These are phyloP conservation scores for Cyclotella atomus DNA, from an alignment of 108 stramenopile species.

Conservation along the genomic window DNA sequence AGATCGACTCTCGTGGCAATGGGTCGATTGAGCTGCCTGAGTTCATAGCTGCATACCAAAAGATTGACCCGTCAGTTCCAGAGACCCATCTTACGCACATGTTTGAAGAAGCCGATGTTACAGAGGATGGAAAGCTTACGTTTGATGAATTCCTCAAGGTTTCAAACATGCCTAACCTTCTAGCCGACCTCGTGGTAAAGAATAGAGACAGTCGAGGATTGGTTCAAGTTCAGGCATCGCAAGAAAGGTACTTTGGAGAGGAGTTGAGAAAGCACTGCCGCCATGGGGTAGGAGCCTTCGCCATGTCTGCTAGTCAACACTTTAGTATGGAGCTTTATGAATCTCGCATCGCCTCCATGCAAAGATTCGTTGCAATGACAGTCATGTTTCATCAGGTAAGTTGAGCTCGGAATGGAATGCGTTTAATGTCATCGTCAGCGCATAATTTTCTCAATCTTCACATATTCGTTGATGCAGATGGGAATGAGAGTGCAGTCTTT, in stretches of 20 bases:
- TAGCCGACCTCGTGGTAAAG: slow-evolving; percentile 39
- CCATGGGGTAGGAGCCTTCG: slow-evolving; percentile 35
- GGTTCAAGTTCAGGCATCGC: slow-evolving; percentile 42
- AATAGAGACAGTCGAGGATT: slow-evolving; percentile 44
- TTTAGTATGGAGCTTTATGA: slow-evolving; percentile 63
- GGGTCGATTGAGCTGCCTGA: slow-evolving; percentile 35
- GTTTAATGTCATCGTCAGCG: neutral
- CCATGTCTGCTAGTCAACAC: slow-evolving; percentile 43
- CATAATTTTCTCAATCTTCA: neutral
- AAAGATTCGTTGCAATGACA: slow-evolving; percentile 58
- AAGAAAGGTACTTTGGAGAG: slow-evolving; percentile 54
- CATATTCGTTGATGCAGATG: slow-evolving; percentile 26
- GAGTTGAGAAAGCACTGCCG: slow-evolving; percentile 29
- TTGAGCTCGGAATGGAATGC: no score
- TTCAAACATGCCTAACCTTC: slow-evolving; percentile 39
- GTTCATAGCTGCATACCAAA: slow-evolving; percentile 52
- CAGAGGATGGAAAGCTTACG: slow-evolving; percentile 41
- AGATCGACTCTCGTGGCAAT: slow-evolving; percentile 42
- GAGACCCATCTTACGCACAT: slow-evolving; percentile 26
- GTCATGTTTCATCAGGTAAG: slow-evolving; percentile 61
- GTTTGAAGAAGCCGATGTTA: slow-evolving; percentile 54
- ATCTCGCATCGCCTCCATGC: slow-evolving; percentile 55
- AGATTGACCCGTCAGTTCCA: slow-evolving; percentile 31
- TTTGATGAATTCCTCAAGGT: slow-evolving; percentile 57
- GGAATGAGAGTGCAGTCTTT: slow-evolving; percentile 46